Conservation (phyloP, 2,329 filamentous ascomycete genomes). For the Sclerotinia glacialis region DNA sequence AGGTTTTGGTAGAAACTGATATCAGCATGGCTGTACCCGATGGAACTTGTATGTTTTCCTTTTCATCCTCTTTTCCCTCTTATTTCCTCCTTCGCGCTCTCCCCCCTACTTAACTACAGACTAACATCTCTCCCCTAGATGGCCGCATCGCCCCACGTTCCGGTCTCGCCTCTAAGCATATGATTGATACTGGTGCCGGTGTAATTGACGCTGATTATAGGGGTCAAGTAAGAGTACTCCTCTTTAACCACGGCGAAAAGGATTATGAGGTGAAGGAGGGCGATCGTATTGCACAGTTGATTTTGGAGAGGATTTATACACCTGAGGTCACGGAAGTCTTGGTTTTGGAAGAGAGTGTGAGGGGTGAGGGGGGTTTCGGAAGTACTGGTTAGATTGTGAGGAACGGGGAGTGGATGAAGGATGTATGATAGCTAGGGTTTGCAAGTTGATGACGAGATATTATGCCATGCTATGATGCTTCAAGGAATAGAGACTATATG, state of each 20-base stretch:
- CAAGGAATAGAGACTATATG: neutral
- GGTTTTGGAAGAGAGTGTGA: conserved; percentile 83
- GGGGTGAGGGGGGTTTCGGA: conserved; percentile 87
- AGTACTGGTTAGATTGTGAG: conserved; percentile 62
- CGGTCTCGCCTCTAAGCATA: conserved; percentile 89
- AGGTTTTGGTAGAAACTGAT: conserved; percentile 85
- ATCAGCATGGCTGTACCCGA: conserved; percentile 87
- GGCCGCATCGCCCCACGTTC: conserved; percentile 87
- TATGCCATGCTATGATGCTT: conserved; percentile 3
- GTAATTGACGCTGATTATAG: conserved; percentile 98
- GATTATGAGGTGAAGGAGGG: conserved; percentile 82
- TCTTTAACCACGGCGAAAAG: conserved; percentile 85
- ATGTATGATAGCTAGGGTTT: conserved; percentile 3
- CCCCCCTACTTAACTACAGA: neutral
- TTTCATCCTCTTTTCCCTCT: neutral
- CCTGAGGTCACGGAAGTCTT: conserved; percentile 88
- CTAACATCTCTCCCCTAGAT: conserved; percentile 52
- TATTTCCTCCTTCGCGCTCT: conserved; percentile 9
- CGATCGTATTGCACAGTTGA: conserved; percentile 88
- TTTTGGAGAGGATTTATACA: conserved; percentile 91
- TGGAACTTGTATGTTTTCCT: conserved; percentile 70
- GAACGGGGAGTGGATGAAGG: neutral
- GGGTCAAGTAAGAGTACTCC: conserved; percentile 86
- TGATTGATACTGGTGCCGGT: conserved; percentile 92
- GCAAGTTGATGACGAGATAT: neutral